Conservation (phyloP, 768 basidiomycete species). For the Porphyrellus cyaneotinctus region DNA sequence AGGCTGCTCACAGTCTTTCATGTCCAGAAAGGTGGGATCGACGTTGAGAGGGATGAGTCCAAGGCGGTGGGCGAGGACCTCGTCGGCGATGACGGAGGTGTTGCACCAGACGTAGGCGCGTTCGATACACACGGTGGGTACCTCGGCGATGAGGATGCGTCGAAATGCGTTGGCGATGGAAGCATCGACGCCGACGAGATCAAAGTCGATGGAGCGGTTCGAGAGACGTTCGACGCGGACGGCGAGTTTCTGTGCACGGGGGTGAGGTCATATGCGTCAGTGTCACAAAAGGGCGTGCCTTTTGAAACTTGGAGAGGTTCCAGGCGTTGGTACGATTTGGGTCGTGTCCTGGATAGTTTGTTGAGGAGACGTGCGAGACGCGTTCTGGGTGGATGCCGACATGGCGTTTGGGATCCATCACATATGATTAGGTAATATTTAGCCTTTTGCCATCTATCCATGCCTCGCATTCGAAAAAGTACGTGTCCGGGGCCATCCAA, state of each 20-base stretch:
- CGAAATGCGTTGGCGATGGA: slow-evolving; percentile 94
- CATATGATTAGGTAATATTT: slow-evolving; percentile 17
- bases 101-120: slow-evolving; percentile 92
- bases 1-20: slow-evolving; percentile 39
- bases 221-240: slow-evolving; percentile 78
- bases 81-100: slow-evolving; percentile 90
- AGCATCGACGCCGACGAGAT: slow-evolving; percentile 92
- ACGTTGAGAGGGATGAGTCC: slow-evolving; percentile 88
- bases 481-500: slow-evolving; percentile 15
- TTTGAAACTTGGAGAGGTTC: slow-evolving; percentile 68
- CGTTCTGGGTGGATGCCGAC: slow-evolving; percentile 69
- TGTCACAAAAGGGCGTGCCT: slow-evolving; percentile 37
- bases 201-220: slow-evolving; percentile 84
- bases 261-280: not conserved
- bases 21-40: slow-evolving; percentile 71
- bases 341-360: slow-evolving; percentile 88
- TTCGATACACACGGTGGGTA: slow-evolving; percentile 89
- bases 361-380: slow-evolving; percentile 77
- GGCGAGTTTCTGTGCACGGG: slow-evolving; percentile 55
- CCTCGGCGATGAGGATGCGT: slow-evolving; percentile 91
- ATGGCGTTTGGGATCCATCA: slow-evolving; percentile 44
- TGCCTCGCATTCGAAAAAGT: slow-evolving; percentile 75
- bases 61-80: slow-evolving; percentile 87
- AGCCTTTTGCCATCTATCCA: not conserved
- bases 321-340: slow-evolving; percentile 84